Evolutionary conservation across 1,139 yeast species (phyloP), one percentile per base, ranked within the genome.

Genomic region (Candida glucosophila): DNA sequence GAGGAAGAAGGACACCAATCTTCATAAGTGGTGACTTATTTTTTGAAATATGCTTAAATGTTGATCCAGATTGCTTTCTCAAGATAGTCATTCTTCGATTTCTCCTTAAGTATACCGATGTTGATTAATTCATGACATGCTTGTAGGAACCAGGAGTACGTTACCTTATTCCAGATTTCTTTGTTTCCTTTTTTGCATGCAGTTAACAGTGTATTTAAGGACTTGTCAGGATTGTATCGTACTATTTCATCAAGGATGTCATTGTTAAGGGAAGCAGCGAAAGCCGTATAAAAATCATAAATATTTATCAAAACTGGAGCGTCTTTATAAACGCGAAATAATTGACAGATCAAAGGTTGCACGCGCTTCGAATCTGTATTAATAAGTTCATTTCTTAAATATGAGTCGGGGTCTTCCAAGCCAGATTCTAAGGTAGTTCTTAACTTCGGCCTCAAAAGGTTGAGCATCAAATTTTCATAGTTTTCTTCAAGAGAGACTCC

Each of bases 291-390:
- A 42, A 80, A 81, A 41, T 86, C 96, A 49, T 67, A 80, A 26
- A 83, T 68, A 44, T 85, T 86, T 35, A 85, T 67, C 14, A 66
- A 58, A 3, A 77, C 63, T 15, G 85, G 82, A 0, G 95, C 90
- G 43, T 86, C 96, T 34, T 90, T 71, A 47, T 79, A 79, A 12
- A 85, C 62, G 24, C 73, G 67, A 51, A 74, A 86, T 29, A 85
- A 48, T 23, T 68, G 70, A 19, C 73, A 60, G 8, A 78, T 47
- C 2, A 67, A 61, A 22, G 77, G 92, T 32, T 61, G 70, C 30
- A 62, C 24, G 8, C 30, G 23, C 9, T 22, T 14, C 7, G 27
- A 19, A 1, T 31, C 31, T 4, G 34, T 29, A 10, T 29, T 26
- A 5, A 54, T 37, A 20, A 53, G 30, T 3, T 37, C 40, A 31